Conservation (phyloP, 306 rosid species). For the Quercus bicolor region DNA sequence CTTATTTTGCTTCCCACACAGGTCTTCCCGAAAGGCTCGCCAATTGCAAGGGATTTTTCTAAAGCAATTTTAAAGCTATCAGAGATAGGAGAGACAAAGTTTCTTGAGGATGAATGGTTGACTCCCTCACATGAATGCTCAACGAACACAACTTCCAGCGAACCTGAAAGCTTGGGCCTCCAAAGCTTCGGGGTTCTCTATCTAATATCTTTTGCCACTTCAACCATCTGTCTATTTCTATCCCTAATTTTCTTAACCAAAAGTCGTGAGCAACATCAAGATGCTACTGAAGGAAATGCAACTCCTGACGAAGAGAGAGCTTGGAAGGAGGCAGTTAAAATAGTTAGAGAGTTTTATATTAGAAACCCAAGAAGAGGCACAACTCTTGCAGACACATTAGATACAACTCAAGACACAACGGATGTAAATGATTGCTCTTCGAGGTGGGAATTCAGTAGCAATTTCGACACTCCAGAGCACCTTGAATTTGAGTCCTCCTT, state of each 20-base stretch:
- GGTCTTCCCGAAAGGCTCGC: slow-evolving; percentile 42
- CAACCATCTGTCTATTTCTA: slow-evolving; percentile 16
- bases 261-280: background rate
- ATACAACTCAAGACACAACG: too few relatives aligned
- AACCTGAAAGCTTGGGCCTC: slow-evolving; percentile 9
- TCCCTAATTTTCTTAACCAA: background rate
- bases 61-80: slow-evolving; percentile 20
- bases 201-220: slow-evolving; percentile 17
- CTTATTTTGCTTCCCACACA: background rate
- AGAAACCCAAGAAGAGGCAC: background rate
- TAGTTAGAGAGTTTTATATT: slow-evolving; percentile 19
- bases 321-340: slow-evolving; percentile 13
- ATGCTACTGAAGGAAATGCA: background rate
- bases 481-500: too few relatives aligned
- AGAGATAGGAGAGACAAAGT: slow-evolving; percentile 16
- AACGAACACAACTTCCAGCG: background rate
- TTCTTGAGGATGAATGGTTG: slow-evolving; percentile 13
- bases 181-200: slow-evolving; percentile 31
- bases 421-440: too few relatives aligned
- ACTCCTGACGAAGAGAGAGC: background rate
- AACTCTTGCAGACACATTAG: too few relatives aligned
- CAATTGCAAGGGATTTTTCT: slow-evolving; percentile 37
- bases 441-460: too few relatives aligned
- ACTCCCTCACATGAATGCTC: slow-evolving; percentile 10
- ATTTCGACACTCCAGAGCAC: too few relatives aligned